Evolutionary conservation across 2,329 filamentous ascomycete species (phyloP).

Genomic region (Tolypocladium cylindrosporum): DNA sequence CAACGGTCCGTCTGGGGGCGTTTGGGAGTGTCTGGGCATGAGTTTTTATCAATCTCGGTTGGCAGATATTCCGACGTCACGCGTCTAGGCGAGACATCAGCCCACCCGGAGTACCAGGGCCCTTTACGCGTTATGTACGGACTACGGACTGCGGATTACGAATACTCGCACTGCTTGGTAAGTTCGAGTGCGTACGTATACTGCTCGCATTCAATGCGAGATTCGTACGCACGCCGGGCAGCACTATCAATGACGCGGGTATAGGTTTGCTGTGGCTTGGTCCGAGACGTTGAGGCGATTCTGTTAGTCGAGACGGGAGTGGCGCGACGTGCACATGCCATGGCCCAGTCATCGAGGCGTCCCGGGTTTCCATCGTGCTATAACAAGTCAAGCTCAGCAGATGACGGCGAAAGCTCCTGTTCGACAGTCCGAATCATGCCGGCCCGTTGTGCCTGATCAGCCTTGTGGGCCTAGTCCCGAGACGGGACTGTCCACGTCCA

Average conservation of each 20-base stretch:
- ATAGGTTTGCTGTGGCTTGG: too few species aligned
- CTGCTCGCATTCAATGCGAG: not conserved
- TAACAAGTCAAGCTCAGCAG: not conserved
- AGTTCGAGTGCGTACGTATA: too few species aligned
- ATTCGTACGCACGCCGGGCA: not conserved
- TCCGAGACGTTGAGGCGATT: too few species aligned
- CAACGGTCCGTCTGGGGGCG: not conserved
- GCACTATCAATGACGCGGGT: not conserved
- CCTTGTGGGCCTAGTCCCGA: not conserved
- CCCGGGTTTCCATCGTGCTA: not conserved
- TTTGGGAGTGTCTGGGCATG: not conserved
- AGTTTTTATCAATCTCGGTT: constrained; percentile 4
- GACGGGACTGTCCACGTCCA: not conserved
- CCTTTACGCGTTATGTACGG: not conserved
- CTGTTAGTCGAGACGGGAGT: not conserved
- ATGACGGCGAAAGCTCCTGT: not conserved
- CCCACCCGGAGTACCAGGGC: constrained; percentile 1
- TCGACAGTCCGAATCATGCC: not conserved
- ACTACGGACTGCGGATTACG: too few species aligned
- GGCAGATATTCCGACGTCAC: not conserved
- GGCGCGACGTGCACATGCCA: not conserved
- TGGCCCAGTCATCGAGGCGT: not conserved
- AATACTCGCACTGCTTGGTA: not conserved
- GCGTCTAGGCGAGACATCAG: constrained; percentile 4
- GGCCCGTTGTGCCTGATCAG: not conserved